phyloP scores from a whole-genome alignment of 148 eudicot genomes.

The Nepenthes gracilis region DNA sequence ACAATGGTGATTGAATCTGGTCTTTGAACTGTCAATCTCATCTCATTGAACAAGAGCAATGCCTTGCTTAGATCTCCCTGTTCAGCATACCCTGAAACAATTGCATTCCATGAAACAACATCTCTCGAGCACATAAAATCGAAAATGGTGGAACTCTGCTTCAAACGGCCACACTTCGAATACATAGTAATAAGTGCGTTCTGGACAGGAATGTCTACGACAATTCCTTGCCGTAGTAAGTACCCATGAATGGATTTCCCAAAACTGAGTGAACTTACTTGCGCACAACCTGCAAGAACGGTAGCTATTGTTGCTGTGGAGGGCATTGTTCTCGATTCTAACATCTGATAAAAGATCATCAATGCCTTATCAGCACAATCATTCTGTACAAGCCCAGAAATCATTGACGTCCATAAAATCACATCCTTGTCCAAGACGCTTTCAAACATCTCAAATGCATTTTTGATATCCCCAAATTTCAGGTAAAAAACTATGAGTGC shows the following conservation, averaged over 20 bases:
- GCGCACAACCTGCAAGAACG: constrained; percentile 71
- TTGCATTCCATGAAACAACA: constrained; percentile 89
- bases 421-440: constrained; percentile 44
- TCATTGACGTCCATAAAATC: constrained; percentile 70
- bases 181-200: constrained; percentile 78
- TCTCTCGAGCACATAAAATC: constrained; percentile 44
- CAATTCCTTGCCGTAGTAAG: constrained; percentile 36
- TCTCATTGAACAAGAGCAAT: constrained; percentile 48
- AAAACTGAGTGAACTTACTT: constrained; percentile 25
- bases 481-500: constrained; percentile 50
- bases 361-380: constrained; percentile 44
- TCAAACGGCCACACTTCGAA: constrained; percentile 49
- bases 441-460: constrained; percentile 47
- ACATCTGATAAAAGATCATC: constrained; percentile 38
- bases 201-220: constrained; percentile 39
- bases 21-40: constrained; percentile 34
- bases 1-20: constrained; percentile 61
- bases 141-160: constrained; percentile 42
- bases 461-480: constrained; percentile 30
- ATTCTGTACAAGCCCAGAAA: constrained; percentile 84
- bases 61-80: constrained; percentile 47
- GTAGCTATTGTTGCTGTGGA: constrained; percentile 54
- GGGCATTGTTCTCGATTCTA: constrained; percentile 29
- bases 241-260: constrained; percentile 68
- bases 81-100: constrained; percentile 64